Conservation (phyloP, 768 basidiomycete genomes). For the Chalciporus sphaerocephalus region DNA sequence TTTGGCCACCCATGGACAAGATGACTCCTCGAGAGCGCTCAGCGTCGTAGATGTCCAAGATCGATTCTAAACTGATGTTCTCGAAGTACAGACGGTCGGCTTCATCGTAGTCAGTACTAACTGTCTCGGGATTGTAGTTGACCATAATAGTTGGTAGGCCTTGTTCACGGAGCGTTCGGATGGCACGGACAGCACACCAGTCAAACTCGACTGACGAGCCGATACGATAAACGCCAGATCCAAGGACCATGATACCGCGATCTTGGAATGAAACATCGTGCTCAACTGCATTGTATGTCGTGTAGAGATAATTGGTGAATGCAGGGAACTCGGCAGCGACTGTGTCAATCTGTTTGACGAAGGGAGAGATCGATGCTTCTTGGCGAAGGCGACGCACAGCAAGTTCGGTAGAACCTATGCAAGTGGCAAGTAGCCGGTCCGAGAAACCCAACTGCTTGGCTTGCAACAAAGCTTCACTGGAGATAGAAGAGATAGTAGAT, state of each 20-base stretch:
- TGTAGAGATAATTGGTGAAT: constrained; percentile 98
- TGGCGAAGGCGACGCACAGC: constrained; percentile 87
- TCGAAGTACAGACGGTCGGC: constrained; percentile 98
- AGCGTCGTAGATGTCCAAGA: constrained; percentile 93
- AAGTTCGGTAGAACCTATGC: constrained; percentile 86
- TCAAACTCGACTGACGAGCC: constrained; percentile 99
- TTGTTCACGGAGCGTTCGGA: constrained; percentile 91
- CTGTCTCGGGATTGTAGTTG: constrained; percentile 99
- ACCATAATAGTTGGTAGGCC: constrained; percentile 97
- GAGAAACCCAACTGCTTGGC: constrained; percentile 97
- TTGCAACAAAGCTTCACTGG: constrained; percentile 59
- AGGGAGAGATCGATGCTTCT: constrained; percentile 78
- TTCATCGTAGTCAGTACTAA: constrained; percentile 98
- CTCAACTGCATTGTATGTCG: constrained; percentile 94
- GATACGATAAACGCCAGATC: constrained; percentile 97
- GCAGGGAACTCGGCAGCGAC: constrained; percentile 99
- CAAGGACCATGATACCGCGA: constrained; percentile 93
- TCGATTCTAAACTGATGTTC: constrained; percentile 94
- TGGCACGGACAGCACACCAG: constrained; percentile 98
- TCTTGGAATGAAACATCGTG: constrained; percentile 90
- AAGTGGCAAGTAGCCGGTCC: constrained; percentile 80
- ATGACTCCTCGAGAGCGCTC: constrained; percentile 90
- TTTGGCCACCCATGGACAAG: constrained; percentile 97
- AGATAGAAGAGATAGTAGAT: constrained; percentile 61
- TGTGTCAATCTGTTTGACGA: constrained; percentile 98